These are phyloP conservation scores for Trichosporon inkin DNA, from an alignment of 1,284 basidiomycete species.

Conservation along the genomic window DNA sequence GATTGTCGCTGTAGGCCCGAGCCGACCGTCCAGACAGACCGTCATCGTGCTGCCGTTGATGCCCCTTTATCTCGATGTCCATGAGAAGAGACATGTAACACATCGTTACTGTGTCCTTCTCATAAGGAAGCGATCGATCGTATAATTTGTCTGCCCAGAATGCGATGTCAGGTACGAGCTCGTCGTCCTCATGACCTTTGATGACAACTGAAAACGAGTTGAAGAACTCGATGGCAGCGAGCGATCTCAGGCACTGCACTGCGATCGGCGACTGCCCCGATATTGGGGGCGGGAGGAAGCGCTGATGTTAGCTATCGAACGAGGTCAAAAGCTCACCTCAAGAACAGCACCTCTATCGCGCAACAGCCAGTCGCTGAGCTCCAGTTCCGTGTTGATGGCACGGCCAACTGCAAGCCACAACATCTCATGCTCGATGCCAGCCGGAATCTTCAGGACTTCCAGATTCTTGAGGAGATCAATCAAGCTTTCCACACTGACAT, in stretches of 20 bases:
- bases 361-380: slow-evolving; percentile 33
- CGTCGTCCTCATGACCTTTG: slow-evolving; percentile 10
- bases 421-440: slow-evolving; percentile 36
- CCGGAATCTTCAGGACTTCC: slow-evolving; percentile 16
- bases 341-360: slow-evolving; percentile 19
- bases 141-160: slow-evolving; percentile 11
- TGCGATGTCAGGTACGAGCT: slow-evolving; percentile 12
- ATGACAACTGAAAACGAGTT: slow-evolving; percentile 25
- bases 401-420: slow-evolving; percentile 36
- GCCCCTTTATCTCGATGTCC: slow-evolving; percentile 22
- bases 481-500: slow-evolving; percentile 26
- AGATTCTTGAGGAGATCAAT: slow-evolving; percentile 15
- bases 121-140: slow-evolving; percentile 10
- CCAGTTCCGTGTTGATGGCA: slow-evolving; percentile 19
- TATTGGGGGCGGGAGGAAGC: slow-evolving; percentile 32
- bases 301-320: slow-evolving; percentile 20
- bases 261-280: slow-evolving; percentile 33
- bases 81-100: slow-evolving; percentile 25
- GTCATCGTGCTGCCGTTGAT: neutral
- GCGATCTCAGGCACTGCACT: slow-evolving; percentile 29
- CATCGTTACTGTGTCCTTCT: slow-evolving; percentile 15
- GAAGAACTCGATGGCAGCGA: slow-evolving; percentile 25
- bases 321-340: slow-evolving; percentile 20
- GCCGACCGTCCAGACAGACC: slow-evolving; percentile 1
- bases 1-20: neutral